Evolutionary conservation across 345 rosid species (phyloP), one percentile per base, ranked within the genome.

Genomic region (Brassica carinata): DNA sequence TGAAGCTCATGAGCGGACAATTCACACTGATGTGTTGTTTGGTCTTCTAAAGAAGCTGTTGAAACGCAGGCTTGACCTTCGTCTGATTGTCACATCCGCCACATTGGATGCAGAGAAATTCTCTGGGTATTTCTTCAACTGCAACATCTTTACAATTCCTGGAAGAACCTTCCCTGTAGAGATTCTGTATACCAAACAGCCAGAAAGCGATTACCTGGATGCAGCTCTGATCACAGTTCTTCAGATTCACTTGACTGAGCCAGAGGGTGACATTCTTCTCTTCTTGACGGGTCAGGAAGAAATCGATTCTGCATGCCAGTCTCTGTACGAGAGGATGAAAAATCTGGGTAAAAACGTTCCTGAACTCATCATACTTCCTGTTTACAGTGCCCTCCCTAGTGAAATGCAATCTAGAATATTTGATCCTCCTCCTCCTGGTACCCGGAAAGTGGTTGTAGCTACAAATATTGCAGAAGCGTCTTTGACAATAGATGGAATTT

Each of bases 221-320:
- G 96, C 94, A 67, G 85, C 97, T 45, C 83, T 93, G 72, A 87
- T 87, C 63, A 91, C 94, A 33, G 97, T 91, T 33, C 73, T 91
- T 68, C 92, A 93, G 73, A 89, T 93, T 74, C 97, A 91, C 85
- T 83, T 93, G 88, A 88, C 91, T n/a, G 94, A 93, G 84, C 96
- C 96, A 5, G 96, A 89, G 85, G 97, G 96, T 15, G 97, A 93
- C 72, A 14, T 93, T 64, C 91, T 93, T 4, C 85, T 93, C 81
- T 93, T 93, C 76, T 85, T 93, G 85, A 89, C 97, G n/a, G 92
- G 96, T 45, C 96, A 91, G 82, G 94, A 91, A 84, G 96, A 93
- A 80, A 91, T 93, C 48, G 93, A 92, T 84, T 85, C 87, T 85
- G 95, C 97, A 1, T 90, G 97, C 64, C 89, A 88, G 73, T 88